Conservation (phyloP, 441 rosid genomes). For the Adansonia grandidieri region DNA sequence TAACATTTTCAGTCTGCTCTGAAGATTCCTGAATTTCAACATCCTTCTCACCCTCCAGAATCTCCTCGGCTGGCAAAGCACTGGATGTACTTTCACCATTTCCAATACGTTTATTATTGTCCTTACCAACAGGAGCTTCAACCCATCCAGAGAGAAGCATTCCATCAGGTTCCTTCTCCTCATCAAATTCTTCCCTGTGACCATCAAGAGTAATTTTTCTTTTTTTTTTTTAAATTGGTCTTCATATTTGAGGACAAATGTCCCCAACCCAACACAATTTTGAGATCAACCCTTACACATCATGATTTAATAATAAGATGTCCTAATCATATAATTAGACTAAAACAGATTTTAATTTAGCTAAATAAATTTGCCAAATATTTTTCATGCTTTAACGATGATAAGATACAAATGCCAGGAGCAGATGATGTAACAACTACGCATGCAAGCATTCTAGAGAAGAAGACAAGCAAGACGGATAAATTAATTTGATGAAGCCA, state of each 20-base stretch:
- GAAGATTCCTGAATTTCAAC: slow-evolving; percentile 43
- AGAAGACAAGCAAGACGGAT: not conserved
- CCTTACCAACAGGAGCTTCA: slow-evolving; percentile 57
- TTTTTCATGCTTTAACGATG: slow-evolving; percentile 1
- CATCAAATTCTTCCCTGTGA: slow-evolving; percentile 87
- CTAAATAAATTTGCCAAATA: not conserved
- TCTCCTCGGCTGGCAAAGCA: slow-evolving; percentile 33
- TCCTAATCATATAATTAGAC: slow-evolving; percentile 1
- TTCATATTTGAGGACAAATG: not conserved
- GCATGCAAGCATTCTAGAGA: not conserved
- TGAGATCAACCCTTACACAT: not conserved
- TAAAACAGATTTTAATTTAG: slow-evolving; percentile 2
- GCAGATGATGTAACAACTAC: slow-evolving; percentile 11
- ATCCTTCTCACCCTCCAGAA: slow-evolving; percentile 29
- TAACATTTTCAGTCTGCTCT: slow-evolving; percentile 36
- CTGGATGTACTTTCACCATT: slow-evolving; percentile 54
- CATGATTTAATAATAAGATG: not conserved
- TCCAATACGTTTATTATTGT: slow-evolving; percentile 46
- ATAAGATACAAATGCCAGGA: not conserved
- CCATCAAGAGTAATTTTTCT: not conserved
- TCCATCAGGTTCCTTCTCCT: slow-evolving; percentile 96
- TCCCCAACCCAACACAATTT: not conserved
- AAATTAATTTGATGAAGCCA: slow-evolving; percentile 1
- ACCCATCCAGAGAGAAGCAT: slow-evolving; percentile 94
- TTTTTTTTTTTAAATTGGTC: not conserved